Conservation (phyloP, 371 early-diverging fungal genomes). For the Dentiscutata heterogama region DNA sequence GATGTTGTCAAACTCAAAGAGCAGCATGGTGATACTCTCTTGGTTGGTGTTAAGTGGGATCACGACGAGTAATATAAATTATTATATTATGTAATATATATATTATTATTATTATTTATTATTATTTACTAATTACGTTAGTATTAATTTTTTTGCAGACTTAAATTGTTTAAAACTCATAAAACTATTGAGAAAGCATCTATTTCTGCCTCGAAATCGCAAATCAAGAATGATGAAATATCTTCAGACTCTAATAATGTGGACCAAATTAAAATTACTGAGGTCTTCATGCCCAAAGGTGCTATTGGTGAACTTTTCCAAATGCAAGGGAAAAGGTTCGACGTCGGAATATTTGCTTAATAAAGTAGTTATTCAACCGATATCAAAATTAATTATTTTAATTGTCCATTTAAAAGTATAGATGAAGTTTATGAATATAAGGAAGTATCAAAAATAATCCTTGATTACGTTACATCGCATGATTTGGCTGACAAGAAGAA, state of each 20-base stretch:
- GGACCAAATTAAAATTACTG: neutral
- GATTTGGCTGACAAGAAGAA: constrained; percentile 1
- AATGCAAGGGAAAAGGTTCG: constrained; percentile 14
- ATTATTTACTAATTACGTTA: neutral
- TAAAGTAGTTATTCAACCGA: too few relatives aligned
- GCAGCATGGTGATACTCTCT: constrained; percentile 68
- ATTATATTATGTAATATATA: constrained; percentile 16
- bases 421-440: neutral
- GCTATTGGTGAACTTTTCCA: constrained; percentile 1
- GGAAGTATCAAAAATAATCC: neutral
- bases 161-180: constrained; percentile 48
- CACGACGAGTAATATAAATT: constrained; percentile 56
- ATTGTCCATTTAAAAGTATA: neutral
- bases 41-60: constrained; percentile 69
- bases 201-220: constrained; percentile 46
- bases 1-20: constrained; percentile 77
- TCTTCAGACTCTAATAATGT: neutral
- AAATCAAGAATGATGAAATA: neutral
- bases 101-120: neutral
- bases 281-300: constrained; percentile 17
- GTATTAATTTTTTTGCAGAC: constrained; percentile 13
- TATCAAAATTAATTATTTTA: too few relatives aligned
- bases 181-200: constrained; percentile 52
- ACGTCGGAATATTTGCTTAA: neutral
- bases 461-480: neutral